These are phyloP conservation scores for Sporisorium graminicola DNA, from an alignment of 1,284 basidiomycete genomes.

Conservation along the genomic window DNA sequence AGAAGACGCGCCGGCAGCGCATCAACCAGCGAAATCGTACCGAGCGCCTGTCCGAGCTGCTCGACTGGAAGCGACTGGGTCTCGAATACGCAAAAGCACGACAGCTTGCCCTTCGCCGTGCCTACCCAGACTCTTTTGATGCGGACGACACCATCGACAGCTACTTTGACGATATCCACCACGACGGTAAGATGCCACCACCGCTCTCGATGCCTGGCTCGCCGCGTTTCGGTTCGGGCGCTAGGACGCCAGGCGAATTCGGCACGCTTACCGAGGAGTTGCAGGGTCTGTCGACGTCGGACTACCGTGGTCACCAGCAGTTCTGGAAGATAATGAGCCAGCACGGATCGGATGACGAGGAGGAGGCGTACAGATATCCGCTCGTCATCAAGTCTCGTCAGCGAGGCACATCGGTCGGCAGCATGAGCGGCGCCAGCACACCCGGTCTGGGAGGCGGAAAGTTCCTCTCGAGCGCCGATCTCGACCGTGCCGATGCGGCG, in stretches of 20 bases:
- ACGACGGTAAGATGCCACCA: constrained; percentile 74
- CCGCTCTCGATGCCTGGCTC: constrained; percentile 87
- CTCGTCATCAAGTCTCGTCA: constrained; percentile 58
- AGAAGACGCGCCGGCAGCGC: constrained; percentile 92
- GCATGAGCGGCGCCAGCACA: constrained; percentile 61
- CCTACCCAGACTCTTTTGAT: constrained; percentile 91
- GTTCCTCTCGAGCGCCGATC: constrained; percentile 57
- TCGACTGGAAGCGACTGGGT: constrained; percentile 98
- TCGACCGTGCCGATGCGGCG: constrained; percentile 61
- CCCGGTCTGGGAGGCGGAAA: constrained; percentile 61
- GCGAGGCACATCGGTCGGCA: constrained; percentile 61
- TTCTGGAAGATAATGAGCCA: constrained; percentile 65
- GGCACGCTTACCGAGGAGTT: constrained; percentile 64
- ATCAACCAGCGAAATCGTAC: constrained; percentile 99
- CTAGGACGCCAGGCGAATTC: constrained; percentile 63
- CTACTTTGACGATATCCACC: constrained; percentile 75
- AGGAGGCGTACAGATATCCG: constrained; percentile 58
- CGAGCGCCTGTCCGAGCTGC: constrained; percentile 79
- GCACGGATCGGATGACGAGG: constrained; percentile 62
- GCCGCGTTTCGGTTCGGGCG: constrained; percentile 73
- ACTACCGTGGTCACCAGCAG: constrained; percentile 59
- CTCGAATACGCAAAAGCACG: constrained; percentile 96
- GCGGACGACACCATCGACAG: constrained; percentile 76
- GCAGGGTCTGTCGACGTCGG: constrained; percentile 62
- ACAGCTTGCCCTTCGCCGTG: constrained; percentile 89